Evolutionary conservation across 106 monocot genomes (phyloP), one percentile per base, ranked within the genome.

Genomic region (Dioscorea dumetorum): DNA sequence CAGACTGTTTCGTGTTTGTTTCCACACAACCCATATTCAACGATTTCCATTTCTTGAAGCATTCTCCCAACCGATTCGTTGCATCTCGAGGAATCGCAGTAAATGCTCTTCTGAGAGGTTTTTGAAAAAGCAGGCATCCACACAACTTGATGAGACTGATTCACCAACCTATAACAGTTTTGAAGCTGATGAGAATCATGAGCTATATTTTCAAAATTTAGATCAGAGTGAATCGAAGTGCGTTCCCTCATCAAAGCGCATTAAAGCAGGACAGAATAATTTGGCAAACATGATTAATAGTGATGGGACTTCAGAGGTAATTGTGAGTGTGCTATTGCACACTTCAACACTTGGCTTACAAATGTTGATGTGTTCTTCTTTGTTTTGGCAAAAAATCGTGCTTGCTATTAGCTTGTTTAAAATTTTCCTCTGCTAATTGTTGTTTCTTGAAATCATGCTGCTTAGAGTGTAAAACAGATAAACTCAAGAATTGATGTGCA

Each of bases 31-130:
- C 24, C 49, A 58, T 67, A 22, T 64, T 63, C 69, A 83, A 68
- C 81, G 67, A 79, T 88, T 79, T 74, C 87, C 90, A 50, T 94
- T 94, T 77, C 74, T 90, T 67, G 85, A 94, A 76, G 80, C 79
- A 20, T 83, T 83, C 63, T 90, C 90, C 33, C 74, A 72, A 72
- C 85, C 87, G 50, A 94, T 94, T 31, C 81, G 88, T 64, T 95
- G 94, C 63, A 88, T 95, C 72, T 90, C 94, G 65, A 83, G 88
- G 64, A 87, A 72, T 59, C 81, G 80, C 28, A 74, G 18, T 68
- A 56, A 21, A 32, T 79, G 77, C 19, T 62, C 80, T 56, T 58
- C 64, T 78, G 41, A 41, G 41, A 64, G 33, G 0, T 15, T 62
- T 53, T 78, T 67, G 53, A 87, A 72, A 75, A 84, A 61, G 62